phyloP scores from a whole-genome alignment of 306 rosid species.

The Castanea crenata region DNA sequence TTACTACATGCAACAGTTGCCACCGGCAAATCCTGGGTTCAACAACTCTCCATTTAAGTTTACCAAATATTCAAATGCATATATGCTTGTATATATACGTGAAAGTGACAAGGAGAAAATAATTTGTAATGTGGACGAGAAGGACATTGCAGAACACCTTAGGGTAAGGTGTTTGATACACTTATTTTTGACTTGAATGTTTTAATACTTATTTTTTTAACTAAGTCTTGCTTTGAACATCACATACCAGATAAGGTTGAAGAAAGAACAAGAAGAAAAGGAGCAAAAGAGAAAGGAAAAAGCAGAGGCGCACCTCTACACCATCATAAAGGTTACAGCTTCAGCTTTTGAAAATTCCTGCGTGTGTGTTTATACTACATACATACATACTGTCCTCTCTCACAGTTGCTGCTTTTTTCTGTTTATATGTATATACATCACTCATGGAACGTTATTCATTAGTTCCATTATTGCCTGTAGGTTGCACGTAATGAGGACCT shows the following conservation, averaged over 20 bases:
- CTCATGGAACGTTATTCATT: not conserved
- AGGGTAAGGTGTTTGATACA: constrained; percentile 49
- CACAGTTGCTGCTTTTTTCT: not conserved
- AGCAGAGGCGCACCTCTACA: constrained; percentile 87
- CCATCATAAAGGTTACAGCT: constrained; percentile 66
- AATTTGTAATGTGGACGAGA: constrained; percentile 82
- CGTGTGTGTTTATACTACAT: not conserved
- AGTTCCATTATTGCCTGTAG: constrained; percentile 13
- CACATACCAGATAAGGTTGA: constrained; percentile 63
- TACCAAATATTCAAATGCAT: constrained; percentile 88
- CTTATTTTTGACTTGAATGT: not conserved
- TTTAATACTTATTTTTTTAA: not conserved
- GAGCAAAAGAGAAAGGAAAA: constrained; percentile 82
- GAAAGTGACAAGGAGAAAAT: constrained; percentile 87
- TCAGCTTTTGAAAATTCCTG: not conserved
- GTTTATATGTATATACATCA: not conserved
- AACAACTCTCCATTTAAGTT: constrained; percentile 83
- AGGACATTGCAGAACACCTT: constrained; percentile 83
- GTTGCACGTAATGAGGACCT: constrained; percentile 51
- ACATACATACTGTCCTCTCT: not conserved
- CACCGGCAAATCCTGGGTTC: constrained; percentile 82
- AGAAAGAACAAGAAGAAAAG: constrained; percentile 88
- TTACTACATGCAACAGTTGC: constrained; percentile 55
- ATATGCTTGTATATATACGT: constrained; percentile 94
- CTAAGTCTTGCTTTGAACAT: constrained; percentile 3